phyloP scores from a whole-genome alignment of 2,329 filamentous ascomycete species.

The Clonostachys byssicola region DNA sequence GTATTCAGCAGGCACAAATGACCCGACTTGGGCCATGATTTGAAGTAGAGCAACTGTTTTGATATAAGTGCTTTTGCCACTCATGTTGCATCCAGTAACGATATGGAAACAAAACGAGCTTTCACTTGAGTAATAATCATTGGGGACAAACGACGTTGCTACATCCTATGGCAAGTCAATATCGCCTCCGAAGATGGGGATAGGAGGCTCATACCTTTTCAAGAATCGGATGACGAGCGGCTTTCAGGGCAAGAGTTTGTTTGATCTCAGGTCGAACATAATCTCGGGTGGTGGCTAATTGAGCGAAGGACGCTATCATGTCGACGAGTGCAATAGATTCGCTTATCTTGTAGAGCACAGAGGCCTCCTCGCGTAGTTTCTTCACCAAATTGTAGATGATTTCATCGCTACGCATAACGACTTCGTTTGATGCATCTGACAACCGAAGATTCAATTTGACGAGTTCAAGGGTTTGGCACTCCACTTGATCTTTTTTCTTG shows the following conservation, averaged over 20 bases:
- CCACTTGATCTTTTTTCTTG: slow-evolving; percentile 68
- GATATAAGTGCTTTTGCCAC: slow-evolving; percentile 94
- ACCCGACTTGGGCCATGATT: slow-evolving; percentile 92
- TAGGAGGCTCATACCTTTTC: slow-evolving; percentile 49
- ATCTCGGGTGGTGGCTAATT: slow-evolving; percentile 60
- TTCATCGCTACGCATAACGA: slow-evolving; percentile 76
- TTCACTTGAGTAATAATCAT: slow-evolving; percentile 78
- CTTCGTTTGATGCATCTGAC: slow-evolving; percentile 76
- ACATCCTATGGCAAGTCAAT: slow-evolving; percentile 43
- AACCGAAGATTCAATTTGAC: slow-evolving; percentile 79
- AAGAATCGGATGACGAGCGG: slow-evolving; percentile 73
- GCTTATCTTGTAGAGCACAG: slow-evolving; percentile 75
- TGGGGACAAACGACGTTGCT: slow-evolving; percentile 66
- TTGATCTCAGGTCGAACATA: slow-evolving; percentile 65
- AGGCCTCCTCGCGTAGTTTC: slow-evolving; percentile 67
- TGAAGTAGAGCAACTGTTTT: slow-evolving; percentile 77
- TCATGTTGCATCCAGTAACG: slow-evolving; percentile 97
- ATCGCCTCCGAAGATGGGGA: not conserved
- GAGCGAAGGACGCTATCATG: slow-evolving; percentile 75
- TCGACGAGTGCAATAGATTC: slow-evolving; percentile 85
- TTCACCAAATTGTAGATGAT: slow-evolving; percentile 69
- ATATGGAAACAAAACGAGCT: slow-evolving; percentile 83
- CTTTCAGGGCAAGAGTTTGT: slow-evolving; percentile 66
- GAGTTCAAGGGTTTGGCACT: slow-evolving; percentile 83
- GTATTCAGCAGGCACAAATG: slow-evolving; percentile 82